Base-by-base conservation (phyloP, 1,284 basidiomycete species). In the Neonothopanus nambi region DNA sequence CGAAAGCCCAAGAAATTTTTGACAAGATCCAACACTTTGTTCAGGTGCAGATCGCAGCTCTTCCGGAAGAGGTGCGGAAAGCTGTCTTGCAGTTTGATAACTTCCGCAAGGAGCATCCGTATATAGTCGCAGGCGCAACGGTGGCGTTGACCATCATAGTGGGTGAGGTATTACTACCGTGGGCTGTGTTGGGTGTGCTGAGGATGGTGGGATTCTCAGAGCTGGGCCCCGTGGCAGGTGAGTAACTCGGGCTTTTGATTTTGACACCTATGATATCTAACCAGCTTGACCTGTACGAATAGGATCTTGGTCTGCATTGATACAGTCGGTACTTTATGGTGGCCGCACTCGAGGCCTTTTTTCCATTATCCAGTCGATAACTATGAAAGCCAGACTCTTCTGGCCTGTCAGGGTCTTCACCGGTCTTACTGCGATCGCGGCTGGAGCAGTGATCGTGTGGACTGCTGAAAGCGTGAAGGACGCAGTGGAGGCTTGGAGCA, bases 231-330 rank as follows among this genome's bases (percentile, higher is more conserved):
- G 18, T 53, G 9, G 52, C 52, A 23, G 52, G 52, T 53, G 35
- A 23, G 26, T 41, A 9, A 18, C 7, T 12, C 30, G 23, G n/a
- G 3, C 7, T 7, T 18, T 46, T 12, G 13, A n/a, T 30, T 2
- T 8, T 12, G 3, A 12, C 36, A 20, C 3, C 38, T 30, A 24
- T n/a, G n/a, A n/a, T n/a, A 30, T 17, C n/a, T 18, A 15, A 18
- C 17, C n/a, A n/a, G 18, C 15, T 18, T 28, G 9, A 21, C 30
- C 6, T 20, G 1, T 38, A 13, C 7, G 6, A 15, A 9, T 24
- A 55, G 53, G 48, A 18, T 50, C 48, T 7, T 55, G 42, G 48
- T 48, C 53, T 17, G 33, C 53, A 36, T 42, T 36, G 17, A 13
- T 50, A 2, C 48, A 55, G 33, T 55, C 53, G 3, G 23, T 21